These are phyloP conservation scores for Penicillium sp. DNA, from an alignment of 2,329 filamentous ascomycete genomes.

Conservation along the genomic window DNA sequence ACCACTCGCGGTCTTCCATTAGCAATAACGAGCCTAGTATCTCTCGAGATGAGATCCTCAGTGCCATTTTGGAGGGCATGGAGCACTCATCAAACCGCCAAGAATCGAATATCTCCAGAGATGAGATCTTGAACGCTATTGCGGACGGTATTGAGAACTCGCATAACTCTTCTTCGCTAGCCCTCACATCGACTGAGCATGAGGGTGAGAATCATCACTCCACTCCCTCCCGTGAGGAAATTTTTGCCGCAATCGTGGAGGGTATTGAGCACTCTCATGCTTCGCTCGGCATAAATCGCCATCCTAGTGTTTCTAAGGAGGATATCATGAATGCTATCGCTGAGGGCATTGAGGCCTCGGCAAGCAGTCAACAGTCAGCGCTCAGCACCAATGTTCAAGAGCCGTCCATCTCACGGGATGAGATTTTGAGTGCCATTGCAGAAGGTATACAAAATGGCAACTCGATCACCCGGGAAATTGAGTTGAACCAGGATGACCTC, in stretches of 20 bases:
- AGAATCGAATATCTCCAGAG: conserved; percentile 4
- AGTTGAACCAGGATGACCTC: conserved; percentile 53
- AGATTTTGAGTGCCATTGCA: conserved; percentile 58
- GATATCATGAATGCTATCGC: conserved; percentile 21
- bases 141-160: conserved; percentile 8
- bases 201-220: neutral
- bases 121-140: conserved; percentile 8
- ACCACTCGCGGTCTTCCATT: conserved; percentile 22
- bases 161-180: neutral
- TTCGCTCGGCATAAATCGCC: neutral
- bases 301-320: conserved; percentile 3
- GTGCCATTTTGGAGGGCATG: conserved; percentile 3
- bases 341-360: conserved; percentile 18
- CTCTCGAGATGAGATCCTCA: conserved; percentile 3
- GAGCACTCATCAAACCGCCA: neutral
- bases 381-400: conserved; percentile 36
- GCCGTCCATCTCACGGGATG: conserved; percentile 50
- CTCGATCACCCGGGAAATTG: conserved; percentile 58
- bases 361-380: conserved; percentile 36
- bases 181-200: conserved; percentile 1
- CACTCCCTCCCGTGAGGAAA: conserved; percentile 3
- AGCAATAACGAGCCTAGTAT: neutral
- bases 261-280: conserved; percentile 6
- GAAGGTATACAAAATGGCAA: conserved; percentile 55
- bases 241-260: conserved; percentile 5